These are phyloP conservation scores for Globisporangium ultimum DNA, from an alignment of 352 stramenopile species.

Conservation along the genomic window DNA sequence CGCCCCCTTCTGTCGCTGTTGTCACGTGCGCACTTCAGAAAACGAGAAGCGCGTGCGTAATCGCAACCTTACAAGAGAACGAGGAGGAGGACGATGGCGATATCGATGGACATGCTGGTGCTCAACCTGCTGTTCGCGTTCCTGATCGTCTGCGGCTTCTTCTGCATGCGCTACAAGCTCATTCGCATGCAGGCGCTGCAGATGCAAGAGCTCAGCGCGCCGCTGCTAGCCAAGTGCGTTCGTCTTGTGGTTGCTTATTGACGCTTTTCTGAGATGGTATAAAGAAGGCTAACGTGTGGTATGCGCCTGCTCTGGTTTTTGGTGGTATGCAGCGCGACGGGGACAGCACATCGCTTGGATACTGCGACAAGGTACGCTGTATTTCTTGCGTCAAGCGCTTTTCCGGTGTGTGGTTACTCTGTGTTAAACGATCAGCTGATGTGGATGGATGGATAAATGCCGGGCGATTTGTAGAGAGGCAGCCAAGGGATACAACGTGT, in stretches of 20 bases:
- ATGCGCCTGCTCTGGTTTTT: constrained; percentile 5
- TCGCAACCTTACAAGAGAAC: neutral
- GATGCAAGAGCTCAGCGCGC: constrained; percentile 47
- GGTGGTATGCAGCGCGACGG: constrained; percentile 16
- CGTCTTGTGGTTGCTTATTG: no score
- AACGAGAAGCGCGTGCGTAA: neutral
- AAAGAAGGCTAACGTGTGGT: neutral
- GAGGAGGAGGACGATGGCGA: constrained; percentile 2
- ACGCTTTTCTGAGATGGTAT: no score
- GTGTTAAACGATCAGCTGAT: neutral
- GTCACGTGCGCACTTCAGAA: neutral
- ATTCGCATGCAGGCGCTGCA: constrained; percentile 31
- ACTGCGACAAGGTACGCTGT: constrained; percentile 27
- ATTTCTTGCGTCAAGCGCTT: neutral
- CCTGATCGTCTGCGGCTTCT: constrained; percentile 42
- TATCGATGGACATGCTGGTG: constrained; percentile 22
- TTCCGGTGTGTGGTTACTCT: neutral
- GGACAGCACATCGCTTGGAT: constrained; percentile 45
- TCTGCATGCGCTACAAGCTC: constrained; percentile 44
- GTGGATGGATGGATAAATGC: neutral
- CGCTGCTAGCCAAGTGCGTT: constrained; percentile 50
- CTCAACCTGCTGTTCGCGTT: constrained; percentile 43
- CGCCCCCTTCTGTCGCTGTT: no score
- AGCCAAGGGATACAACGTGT: constrained; percentile 41
- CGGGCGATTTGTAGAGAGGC: constrained; percentile 24